phyloP scores from a whole-genome alignment of 768 basidiomycete genomes.

The Trametopsis cervina region DNA sequence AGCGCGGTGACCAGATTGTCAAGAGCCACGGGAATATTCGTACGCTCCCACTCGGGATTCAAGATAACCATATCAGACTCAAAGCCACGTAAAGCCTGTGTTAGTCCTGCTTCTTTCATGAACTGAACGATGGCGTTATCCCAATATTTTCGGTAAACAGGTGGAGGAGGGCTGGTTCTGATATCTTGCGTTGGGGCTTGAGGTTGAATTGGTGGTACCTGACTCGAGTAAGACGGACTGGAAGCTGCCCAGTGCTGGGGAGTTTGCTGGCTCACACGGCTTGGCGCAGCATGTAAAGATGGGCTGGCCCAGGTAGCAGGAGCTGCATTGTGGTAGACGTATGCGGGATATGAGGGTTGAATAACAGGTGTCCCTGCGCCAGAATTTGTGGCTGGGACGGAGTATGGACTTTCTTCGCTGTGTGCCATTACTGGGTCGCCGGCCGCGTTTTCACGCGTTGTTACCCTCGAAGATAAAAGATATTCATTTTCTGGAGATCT shows the following conservation, averaged over 20 bases:
- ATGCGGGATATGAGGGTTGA: no score
- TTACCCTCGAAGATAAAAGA: no score
- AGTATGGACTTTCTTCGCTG: no score
- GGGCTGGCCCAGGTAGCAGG: no score
- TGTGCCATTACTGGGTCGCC: no score
- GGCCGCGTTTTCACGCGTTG: no score
- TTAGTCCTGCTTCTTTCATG: conserved; percentile 45
- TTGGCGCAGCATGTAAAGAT: no score
- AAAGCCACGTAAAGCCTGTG: conserved; percentile 54
- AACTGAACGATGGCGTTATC: conserved; percentile 51
- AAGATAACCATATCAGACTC: conserved; percentile 68
- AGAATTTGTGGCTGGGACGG: no score
- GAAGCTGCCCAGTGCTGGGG: not conserved
- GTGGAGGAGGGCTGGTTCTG: no score
- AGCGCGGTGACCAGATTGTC: conserved; percentile 43
- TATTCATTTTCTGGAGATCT: no score
- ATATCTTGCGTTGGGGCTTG: conserved; percentile 1
- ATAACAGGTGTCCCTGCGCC: no score
- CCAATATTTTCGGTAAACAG: conserved; percentile 50
- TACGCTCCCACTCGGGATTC: conserved; percentile 57
- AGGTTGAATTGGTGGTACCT: not conserved
- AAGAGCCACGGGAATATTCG: conserved; percentile 49
- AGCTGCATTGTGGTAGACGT: no score
- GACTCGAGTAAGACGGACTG: not conserved
- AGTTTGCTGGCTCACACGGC: not conserved